Conservation (phyloP, 768 basidiomycete genomes). For the Hygrophoropsis aurantiaca region DNA sequence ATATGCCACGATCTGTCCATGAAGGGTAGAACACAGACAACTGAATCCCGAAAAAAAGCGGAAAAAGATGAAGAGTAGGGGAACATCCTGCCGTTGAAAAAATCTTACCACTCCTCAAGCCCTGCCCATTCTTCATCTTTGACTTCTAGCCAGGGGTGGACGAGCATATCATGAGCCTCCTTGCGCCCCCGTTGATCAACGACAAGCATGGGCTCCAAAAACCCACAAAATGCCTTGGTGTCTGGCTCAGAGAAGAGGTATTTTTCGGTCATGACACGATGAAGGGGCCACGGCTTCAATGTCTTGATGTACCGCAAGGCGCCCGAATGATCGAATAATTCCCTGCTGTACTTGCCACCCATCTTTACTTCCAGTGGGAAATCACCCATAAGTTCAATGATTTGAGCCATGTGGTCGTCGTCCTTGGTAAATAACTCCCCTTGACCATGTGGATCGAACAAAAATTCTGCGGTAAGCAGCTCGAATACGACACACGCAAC, state of each 20-base stretch:
- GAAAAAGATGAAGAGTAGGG: neutral
- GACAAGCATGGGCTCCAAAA: conserved; percentile 75
- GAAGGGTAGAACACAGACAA: neutral
- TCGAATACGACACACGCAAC: conserved; percentile 92
- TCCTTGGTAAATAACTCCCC: conserved; percentile 85
- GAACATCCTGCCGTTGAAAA: too few species aligned
- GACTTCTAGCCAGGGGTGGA: conserved; percentile 70
- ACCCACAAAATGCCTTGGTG: conserved; percentile 57
- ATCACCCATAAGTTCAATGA: conserved; percentile 88
- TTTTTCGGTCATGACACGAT: conserved; percentile 86
- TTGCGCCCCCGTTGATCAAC: conserved; percentile 68
- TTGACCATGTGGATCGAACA: conserved; percentile 88
- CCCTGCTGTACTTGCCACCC: conserved; percentile 81
- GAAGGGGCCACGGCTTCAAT: conserved; percentile 79
- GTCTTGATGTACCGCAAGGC: conserved; percentile 69
- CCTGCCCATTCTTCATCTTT: conserved; percentile 29
- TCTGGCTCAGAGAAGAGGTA: conserved; percentile 69
- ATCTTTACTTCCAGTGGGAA: conserved; percentile 71
- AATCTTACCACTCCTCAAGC: conserved; percentile 29
- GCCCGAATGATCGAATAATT: conserved; percentile 79
- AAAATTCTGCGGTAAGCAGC: conserved; percentile 85
- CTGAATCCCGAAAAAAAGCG: neutral
- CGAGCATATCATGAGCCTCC: conserved; percentile 69
- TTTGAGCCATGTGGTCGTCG: conserved; percentile 95
- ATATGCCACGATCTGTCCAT: neutral